Percentiles rank a stretch among this genome's conserved stretches.
Evolutionary conservation across 306 rosid genomes (phyloP).

Genomic region (Prunus kanzakura): DNA sequence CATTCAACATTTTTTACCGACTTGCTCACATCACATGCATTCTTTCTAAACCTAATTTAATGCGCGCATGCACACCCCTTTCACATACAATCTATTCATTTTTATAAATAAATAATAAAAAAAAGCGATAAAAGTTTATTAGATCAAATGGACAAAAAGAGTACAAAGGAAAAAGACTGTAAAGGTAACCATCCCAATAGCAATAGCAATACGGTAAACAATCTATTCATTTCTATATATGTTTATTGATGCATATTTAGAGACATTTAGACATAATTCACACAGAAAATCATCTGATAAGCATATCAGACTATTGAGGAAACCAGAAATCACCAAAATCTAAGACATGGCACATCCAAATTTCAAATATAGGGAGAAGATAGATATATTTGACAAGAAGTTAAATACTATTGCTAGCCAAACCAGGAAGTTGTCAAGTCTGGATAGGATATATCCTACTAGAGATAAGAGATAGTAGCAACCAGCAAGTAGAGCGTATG

Average conservation of each 20-base stretch:
- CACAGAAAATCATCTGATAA: background rate
- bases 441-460: background rate
- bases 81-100: too few species aligned
- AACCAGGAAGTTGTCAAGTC: background rate
- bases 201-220: too few species aligned
- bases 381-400: too few species aligned
- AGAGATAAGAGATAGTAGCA: background rate
- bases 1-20: slow-evolving; percentile 6
- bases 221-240: too few species aligned
- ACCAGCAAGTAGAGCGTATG: slow-evolving; percentile 6
- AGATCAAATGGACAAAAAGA: too few species aligned
- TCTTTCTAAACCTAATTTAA: background rate
- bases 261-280: background rate
- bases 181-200: too few species aligned
- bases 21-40: slow-evolving; percentile 13
- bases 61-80: too few species aligned
- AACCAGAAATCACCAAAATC: background rate
- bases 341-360: background rate
- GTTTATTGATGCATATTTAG: too few species aligned
- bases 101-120: too few species aligned
- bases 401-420: background rate
- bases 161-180: too few species aligned
- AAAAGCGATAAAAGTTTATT: too few species aligned
- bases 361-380: background rate
- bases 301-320: background rate